phyloP scores from a whole-genome alignment of 441 rosid species.

The Hypseocharis bilobata region DNA sequence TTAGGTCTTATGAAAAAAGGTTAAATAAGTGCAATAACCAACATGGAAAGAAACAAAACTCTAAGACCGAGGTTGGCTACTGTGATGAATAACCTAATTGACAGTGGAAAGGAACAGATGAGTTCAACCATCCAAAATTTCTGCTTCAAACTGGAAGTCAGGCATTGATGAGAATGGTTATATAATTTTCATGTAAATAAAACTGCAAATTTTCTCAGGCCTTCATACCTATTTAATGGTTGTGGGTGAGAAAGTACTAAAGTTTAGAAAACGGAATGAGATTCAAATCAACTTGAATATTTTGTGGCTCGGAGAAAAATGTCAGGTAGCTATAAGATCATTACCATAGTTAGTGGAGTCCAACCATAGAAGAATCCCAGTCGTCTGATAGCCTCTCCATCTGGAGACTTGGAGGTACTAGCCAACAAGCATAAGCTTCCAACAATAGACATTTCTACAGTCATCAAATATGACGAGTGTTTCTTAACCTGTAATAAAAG shows the following conservation, averaged over 20 bases:
- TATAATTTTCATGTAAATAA: not conserved
- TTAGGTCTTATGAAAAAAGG: too few relatives aligned
- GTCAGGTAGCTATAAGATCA: constrained; percentile 4
- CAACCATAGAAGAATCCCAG: constrained; percentile 86
- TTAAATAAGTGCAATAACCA: not conserved
- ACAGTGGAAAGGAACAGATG: not conserved
- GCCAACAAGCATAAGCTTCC: constrained; percentile 81
- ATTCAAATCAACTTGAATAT: not conserved
- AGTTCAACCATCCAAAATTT: not conserved
- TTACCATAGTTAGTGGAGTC: constrained; percentile 81
- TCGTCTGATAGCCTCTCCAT: constrained; percentile 74
- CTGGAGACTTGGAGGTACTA: constrained; percentile 80
- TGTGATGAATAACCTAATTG: not conserved
- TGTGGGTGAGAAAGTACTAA: not conserved
- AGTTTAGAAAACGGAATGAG: not conserved
- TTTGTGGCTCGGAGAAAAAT: not conserved
- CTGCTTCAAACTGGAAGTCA: not conserved
- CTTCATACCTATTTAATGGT: not conserved
- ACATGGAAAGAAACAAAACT: not conserved
- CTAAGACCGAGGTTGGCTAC: not conserved
- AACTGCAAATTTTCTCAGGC: not conserved
- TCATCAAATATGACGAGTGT: constrained; percentile 91
- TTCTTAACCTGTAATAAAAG: constrained; percentile 60
- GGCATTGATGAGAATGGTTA: not conserved
- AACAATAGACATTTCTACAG: constrained; percentile 87